phyloP scores from a whole-genome alignment of 2,329 filamentous ascomycete species.

The Rhynchosporium agropyri region DNA sequence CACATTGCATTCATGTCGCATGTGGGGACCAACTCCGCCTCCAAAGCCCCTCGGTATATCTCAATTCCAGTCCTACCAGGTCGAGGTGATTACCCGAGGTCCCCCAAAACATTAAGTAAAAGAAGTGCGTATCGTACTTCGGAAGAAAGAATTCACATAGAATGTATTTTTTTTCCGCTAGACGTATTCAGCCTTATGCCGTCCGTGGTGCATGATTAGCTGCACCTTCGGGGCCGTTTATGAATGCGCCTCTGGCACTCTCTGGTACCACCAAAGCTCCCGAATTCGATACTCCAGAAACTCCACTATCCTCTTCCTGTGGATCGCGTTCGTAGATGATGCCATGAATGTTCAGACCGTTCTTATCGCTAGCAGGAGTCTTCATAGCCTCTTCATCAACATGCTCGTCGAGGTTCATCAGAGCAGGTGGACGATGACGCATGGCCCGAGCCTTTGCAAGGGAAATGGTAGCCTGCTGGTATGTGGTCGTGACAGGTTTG shows the following conservation, averaged over 20 bases:
- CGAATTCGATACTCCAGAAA: conserved; percentile 40
- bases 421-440: conserved; percentile 84
- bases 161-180: conserved; percentile 17
- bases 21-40: conserved; percentile 1
- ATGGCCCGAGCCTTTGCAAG: conserved; percentile 84
- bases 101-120: conserved; percentile 23
- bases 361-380: conserved; percentile 39
- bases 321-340: conserved; percentile 41
- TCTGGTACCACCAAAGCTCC: conserved; percentile 30
- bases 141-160: conserved; percentile 23
- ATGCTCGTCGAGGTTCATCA: conserved; percentile 70
- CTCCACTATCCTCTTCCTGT: conserved; percentile 41
- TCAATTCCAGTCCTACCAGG: conserved; percentile 26
- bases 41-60: neutral
- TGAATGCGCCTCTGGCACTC: conserved; percentile 26
- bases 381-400: conserved; percentile 40
- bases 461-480: conserved; percentile 96
- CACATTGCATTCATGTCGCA: conserved; percentile 17
- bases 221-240: conserved; percentile 16
- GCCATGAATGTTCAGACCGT: conserved; percentile 41
- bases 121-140: conserved; percentile 25
- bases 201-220: conserved; percentile 28
- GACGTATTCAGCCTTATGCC: conserved; percentile 24
- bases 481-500: conserved; percentile 82
- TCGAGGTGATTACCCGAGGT: conserved; percentile 10